Evolutionary conservation across 1,139 yeast species (phyloP), one percentile per base, ranked within the genome.

Genomic region (Insectozyma bohioensis): DNA sequence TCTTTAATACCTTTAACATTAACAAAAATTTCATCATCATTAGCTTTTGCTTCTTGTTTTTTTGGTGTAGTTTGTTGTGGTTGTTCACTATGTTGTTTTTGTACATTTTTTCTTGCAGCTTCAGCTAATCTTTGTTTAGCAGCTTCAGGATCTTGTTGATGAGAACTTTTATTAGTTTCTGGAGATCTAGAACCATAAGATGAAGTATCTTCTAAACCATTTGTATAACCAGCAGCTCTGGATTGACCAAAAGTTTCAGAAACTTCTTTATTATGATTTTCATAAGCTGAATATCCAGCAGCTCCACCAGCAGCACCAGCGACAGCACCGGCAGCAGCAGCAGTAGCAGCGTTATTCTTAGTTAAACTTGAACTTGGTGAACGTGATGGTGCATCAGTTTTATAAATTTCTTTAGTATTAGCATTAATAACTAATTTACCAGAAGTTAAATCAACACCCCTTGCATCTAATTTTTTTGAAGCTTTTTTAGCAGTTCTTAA

Each of bases 401-500:
- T 53, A 39, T 56, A 54, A 12, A 57, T 56, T 39, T 60, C 61
- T 31, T 49, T 58, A 19, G 65, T 61, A 31, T 55, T 56, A 29
- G 69, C 60, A 42, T 64, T 58, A 29, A 64, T 54, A 8, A 63
- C 60, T 33, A 65, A 47, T 41, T 61, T 62, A 3, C 69, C 68
- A n/a, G 56, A 45, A 10, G 54, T 41, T 43, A 64, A 54, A 35
- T 64, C 69, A 17, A 60, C 62, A 4, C 70, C 70, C 38, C 59
- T 52, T 12, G 49, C 51, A 30, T 56, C 50, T 32, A 65, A 52
- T 34, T 58, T 61, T 31, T 53, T 53, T n/a, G 68, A 53, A 1
- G 69, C 64, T 26, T 54, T 51, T 29, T 60, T 58, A 10, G 72
- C 71, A 24, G 64, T 49, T 31, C 45, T 52, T 7, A 65, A 58